A percentile compares a stretch with the other conserved stretches of the same genome.
These are phyloP conservation scores for Excoecaria cochinchinensis DNA, from an alignment of 345 rosid genomes.

Conservation along the genomic window DNA sequence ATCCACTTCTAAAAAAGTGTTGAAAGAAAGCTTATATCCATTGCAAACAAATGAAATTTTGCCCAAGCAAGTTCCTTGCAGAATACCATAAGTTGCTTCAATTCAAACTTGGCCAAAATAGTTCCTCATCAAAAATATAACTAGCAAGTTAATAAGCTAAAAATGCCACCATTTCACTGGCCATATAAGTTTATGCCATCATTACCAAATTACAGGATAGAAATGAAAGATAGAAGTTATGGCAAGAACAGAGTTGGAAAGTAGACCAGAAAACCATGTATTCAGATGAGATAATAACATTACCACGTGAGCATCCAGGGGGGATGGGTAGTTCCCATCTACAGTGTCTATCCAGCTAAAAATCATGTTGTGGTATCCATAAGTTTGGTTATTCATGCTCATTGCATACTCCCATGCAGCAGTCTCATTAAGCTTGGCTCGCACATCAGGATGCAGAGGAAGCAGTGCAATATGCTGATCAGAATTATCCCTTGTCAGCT, in stretches of 20 bases:
- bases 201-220: background rate
- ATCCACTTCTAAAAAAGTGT: background rate
- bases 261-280: background rate
- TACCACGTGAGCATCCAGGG: slow-evolving; percentile 94
- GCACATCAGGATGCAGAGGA: slow-evolving; percentile 84
- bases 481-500: slow-evolving; percentile 80
- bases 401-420: slow-evolving; percentile 97
- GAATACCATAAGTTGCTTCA: background rate
- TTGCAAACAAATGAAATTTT: background rate
- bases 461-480: slow-evolving; percentile 92
- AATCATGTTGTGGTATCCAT: slow-evolving; percentile 96
- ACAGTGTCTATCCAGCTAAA: slow-evolving; percentile 99
- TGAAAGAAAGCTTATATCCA: background rate
- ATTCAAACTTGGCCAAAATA: background rate
- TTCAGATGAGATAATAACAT: slow-evolving; percentile 13
- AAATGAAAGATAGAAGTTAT: background rate
- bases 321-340: slow-evolving; percentile 87
- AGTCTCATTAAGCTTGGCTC: slow-evolving; percentile 84
- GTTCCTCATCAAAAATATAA: background rate
- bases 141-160: background rate
- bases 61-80: background rate
- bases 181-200: background rate
- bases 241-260: background rate
- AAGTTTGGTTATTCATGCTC: slow-evolving; percentile 84
- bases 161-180: background rate